Evolutionary conservation across 495 filamentous ascomycete species (phyloP).

Genomic region (Xylaria sp.): DNA sequence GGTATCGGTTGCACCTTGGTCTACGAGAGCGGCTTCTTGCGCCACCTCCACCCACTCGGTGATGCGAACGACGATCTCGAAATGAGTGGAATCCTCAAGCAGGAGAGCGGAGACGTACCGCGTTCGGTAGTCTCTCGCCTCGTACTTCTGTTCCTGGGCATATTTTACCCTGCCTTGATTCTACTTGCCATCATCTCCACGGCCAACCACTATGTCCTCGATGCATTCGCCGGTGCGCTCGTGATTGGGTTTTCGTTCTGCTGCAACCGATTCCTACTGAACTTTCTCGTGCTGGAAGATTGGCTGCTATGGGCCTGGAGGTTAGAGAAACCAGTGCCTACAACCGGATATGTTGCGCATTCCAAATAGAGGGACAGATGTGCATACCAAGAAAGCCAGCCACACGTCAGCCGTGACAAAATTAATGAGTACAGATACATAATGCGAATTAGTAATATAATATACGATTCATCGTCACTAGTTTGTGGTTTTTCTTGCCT

Average conservation of each 20-base stretch:
- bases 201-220: slow-evolving; percentile 76
- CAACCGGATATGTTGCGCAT: slow-evolving; percentile 32
- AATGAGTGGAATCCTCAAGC: slow-evolving; percentile 25
- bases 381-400: background rate
- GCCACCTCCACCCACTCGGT: slow-evolving; percentile 21
- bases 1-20: slow-evolving; percentile 75
- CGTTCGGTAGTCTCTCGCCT: slow-evolving; percentile 28
- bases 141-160: slow-evolving; percentile 57
- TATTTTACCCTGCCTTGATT: slow-evolving; percentile 70
- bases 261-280: slow-evolving; percentile 65
- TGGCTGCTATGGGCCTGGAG: slow-evolving; percentile 68
- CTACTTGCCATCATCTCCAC: slow-evolving; percentile 73
- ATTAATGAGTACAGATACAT: slow-evolving; percentile 32
- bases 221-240: slow-evolving; percentile 69
- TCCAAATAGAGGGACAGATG: slow-evolving; percentile 18
- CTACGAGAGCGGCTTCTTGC: slow-evolving; percentile 42
- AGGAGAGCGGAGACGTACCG: slow-evolving; percentile 43
- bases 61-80: slow-evolving; percentile 19
- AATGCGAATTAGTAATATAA: slow-evolving; percentile 26
- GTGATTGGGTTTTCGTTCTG: slow-evolving; percentile 65
- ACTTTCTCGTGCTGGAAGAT: slow-evolving; percentile 68
- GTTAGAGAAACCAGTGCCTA: slow-evolving; percentile 64
- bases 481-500: background rate
- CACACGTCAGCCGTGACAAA: slow-evolving; percentile 31
- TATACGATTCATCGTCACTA: background rate